Base-by-base conservation (phyloP, 768 basidiomycete genomes). In the Podaxis sp. region DNA sequence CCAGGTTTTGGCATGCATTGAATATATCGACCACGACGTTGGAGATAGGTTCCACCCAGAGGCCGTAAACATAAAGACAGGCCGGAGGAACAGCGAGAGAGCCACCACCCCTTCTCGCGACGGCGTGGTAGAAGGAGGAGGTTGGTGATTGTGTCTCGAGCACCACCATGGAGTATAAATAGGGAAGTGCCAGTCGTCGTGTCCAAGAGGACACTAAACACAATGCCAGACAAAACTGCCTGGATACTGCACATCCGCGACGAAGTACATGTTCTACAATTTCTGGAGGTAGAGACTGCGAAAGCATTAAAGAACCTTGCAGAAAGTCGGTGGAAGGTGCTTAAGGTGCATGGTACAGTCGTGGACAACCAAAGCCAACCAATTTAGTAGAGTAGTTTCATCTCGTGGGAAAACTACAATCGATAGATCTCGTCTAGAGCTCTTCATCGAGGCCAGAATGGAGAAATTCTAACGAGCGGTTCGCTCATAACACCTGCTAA, bases 151-250 rank as follows among this genome's bases (percentile, higher is more conserved):
- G 49, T 2, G 65, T 68, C 38, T 65, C 62, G 10, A 71, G 53
- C 36, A 70, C 48, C 2, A 69, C 58, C 4, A 66, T 68, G 4
- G 62, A 60, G 58, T 68, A 73, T 6, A 73, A 66, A 57, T 73
- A 65, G 15, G 70, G 71, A 22, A 74, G 59, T 1, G 69, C 70
- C 7, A 74, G 56, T 11, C 28, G 24, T 15, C 70, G 66, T 4
- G 68, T 66, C 72, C 71, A 74, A 0, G 63, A 63, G 12, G 67
- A 69, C 2, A 70, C 58, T n/a, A 61, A 58, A 49, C 63, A 68
- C 17, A 74, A 56, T 13, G 66, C 50, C 10, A 53, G 44, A 50
- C 65, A 70, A 38, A 71, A 68, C 28, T 52, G 40, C 0, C 64
- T 65, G 17, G 70, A 71, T 15, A 66, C 38, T 17, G 44, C 46